phyloP scores from a whole-genome alignment of 2,329 filamentous ascomycete genomes.

The Bisporella sp. region DNA sequence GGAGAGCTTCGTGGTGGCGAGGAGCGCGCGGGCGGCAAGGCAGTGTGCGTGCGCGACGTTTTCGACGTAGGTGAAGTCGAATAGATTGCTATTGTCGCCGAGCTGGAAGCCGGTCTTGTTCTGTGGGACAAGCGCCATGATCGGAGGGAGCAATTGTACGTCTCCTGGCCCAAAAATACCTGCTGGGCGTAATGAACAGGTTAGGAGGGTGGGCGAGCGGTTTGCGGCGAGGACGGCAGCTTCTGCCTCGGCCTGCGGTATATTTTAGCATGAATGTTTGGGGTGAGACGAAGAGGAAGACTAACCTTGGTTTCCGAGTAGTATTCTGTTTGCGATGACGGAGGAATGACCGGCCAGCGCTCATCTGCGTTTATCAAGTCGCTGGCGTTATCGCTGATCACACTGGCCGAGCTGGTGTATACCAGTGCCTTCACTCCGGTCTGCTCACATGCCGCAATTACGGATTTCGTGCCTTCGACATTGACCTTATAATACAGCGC shows the following conservation, averaged over 20 bases:
- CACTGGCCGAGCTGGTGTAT: slow-evolving; percentile 84
- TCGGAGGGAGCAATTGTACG: slow-evolving; percentile 63
- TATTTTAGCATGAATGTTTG: no score
- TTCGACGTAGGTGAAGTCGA: slow-evolving; percentile 63
- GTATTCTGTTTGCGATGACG: slow-evolving; percentile 65
- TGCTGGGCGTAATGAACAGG: slow-evolving; percentile 75
- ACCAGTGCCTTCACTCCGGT: slow-evolving; percentile 74
- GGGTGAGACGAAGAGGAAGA: not conserved
- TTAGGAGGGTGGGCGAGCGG: slow-evolving; percentile 53
- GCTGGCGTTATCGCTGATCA: slow-evolving; percentile 72
- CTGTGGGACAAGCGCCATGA: slow-evolving; percentile 64
- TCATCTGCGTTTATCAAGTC: slow-evolving; percentile 85
- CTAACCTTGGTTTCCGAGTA: slow-evolving; percentile 77
- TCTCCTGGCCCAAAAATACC: slow-evolving; percentile 92
- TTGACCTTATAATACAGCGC: slow-evolving; percentile 75
- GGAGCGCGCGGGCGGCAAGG: slow-evolving; percentile 57
- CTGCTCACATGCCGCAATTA: slow-evolving; percentile 66
- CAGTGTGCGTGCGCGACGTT: slow-evolving; percentile 75
- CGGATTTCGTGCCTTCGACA: slow-evolving; percentile 73
- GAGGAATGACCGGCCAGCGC: slow-evolving; percentile 68
- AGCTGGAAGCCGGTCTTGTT: slow-evolving; percentile 72
- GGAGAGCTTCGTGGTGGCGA: slow-evolving; percentile 23
- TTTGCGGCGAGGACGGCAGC: slow-evolving; percentile 72
- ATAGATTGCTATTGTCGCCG: slow-evolving; percentile 64
- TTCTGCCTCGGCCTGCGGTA: slow-evolving; percentile 64